Percentiles rank a stretch among this genome's conserved stretches.
phyloP scores from a whole-genome alignment of 495 filamentous ascomycete species.

The Penicillium nucicola region DNA sequence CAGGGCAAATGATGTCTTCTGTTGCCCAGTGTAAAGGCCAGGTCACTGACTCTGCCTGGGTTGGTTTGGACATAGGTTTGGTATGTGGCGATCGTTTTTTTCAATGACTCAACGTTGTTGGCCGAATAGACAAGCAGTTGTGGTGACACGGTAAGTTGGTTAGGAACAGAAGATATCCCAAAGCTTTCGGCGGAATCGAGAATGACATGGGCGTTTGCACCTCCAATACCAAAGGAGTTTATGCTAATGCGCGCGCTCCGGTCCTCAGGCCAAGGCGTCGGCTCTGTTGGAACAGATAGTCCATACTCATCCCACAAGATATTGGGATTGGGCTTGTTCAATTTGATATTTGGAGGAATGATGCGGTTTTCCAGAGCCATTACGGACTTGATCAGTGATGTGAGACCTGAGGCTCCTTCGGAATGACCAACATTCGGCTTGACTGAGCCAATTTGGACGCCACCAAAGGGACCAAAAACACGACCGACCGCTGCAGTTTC shows the following conservation, averaged over 20 bases:
- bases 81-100: neutral
- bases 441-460: conserved; percentile 30
- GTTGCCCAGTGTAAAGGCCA: conserved; percentile 7
- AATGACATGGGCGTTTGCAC: conserved; percentile 32
- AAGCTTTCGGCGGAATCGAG: conserved; percentile 7
- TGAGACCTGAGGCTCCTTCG: conserved; percentile 53
- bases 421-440: conserved; percentile 53
- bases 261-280: conserved; percentile 22
- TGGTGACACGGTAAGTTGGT: neutral
- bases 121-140: conserved; percentile 2
- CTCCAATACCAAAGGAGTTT: conserved; percentile 32
- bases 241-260: conserved; percentile 26
- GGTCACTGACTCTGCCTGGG: conserved; percentile 5
- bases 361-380: conserved; percentile 47
- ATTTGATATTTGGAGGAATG: conserved; percentile 50
- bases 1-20: conserved; percentile 3
- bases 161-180: neutral
- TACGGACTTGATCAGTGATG: conserved; percentile 55
- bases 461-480: conserved; percentile 30
- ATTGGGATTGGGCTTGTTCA: conserved; percentile 19
- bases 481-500: conserved; percentile 44
- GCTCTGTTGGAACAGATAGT: conserved; percentile 20
- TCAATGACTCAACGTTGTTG: neutral
- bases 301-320: conserved; percentile 8
- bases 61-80: neutral